These are phyloP conservation scores for Penicillium sp. DNA, from an alignment of 2,329 filamentous ascomycete genomes.

Conservation along the genomic window DNA sequence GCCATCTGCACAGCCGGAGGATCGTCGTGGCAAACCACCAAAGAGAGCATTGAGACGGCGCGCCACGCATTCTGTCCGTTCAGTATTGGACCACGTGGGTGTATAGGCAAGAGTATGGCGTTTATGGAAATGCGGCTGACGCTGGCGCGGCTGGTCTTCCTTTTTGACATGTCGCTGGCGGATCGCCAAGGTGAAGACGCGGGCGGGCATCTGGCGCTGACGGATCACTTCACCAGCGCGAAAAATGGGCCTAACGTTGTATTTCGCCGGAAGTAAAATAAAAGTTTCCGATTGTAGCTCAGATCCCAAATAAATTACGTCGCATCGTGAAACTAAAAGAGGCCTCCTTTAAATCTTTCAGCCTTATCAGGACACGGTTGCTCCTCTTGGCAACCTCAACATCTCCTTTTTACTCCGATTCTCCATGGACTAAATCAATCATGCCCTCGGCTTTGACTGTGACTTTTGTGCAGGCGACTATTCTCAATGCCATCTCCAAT, in stretches of 20 bases:
- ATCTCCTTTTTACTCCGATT: background rate
- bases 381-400: constrained; percentile 18
- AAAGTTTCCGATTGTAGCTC: background rate
- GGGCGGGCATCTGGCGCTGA: constrained; percentile 36
- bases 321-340: background rate
- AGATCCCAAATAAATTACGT: too few species aligned
- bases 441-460: constrained; percentile 35
- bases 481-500: constrained; percentile 42
- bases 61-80: constrained; percentile 71
- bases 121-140: constrained; percentile 46
- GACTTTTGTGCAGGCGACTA: constrained; percentile 40
- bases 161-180: constrained; percentile 42
- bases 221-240: constrained; percentile 42
- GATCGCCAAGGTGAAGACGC: constrained; percentile 38
- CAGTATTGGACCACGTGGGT: constrained; percentile 45
- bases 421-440: constrained; percentile 13
- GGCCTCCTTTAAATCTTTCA: constrained; percentile 2
- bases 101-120: constrained; percentile 47
- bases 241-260: constrained; percentile 42
- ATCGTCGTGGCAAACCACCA: constrained; percentile 44
- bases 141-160: constrained; percentile 40
- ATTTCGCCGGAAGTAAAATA: constrained; percentile 13
- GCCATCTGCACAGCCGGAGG: constrained; percentile 42
- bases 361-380: constrained; percentile 25
- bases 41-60: constrained; percentile 55